A percentile compares a stretch with the other conserved stretches of the same genome.
These are phyloP conservation scores for Daucus carota DNA, from an alignment of 129 eudicot genomes.

Conservation along the genomic window DNA sequence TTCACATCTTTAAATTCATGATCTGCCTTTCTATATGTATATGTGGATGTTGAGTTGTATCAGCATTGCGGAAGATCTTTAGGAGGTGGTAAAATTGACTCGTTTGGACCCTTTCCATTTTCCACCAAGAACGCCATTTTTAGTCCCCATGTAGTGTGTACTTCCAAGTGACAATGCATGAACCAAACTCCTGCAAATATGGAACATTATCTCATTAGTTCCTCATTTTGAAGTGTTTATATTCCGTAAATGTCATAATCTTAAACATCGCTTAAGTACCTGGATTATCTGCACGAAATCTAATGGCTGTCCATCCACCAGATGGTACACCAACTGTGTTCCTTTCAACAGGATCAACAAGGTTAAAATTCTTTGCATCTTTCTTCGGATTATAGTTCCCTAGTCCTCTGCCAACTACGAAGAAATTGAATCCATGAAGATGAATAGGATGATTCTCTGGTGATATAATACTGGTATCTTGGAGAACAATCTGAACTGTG, in stretches of 20 bases:
- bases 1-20: not conserved
- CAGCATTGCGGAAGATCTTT: slow-evolving; percentile 73
- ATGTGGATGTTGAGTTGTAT: not conserved
- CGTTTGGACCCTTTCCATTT: slow-evolving; percentile 71
- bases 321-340: slow-evolving; percentile 77
- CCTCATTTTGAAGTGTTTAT: not conserved
- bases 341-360: slow-evolving; percentile 85
- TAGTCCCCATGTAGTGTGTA: slow-evolving; percentile 83
- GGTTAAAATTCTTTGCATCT: slow-evolving; percentile 56
- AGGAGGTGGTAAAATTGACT: slow-evolving; percentile 73
- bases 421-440: slow-evolving; percentile 77
- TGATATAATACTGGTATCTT: slow-evolving; percentile 62
- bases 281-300: slow-evolving; percentile 83
- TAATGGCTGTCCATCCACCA: slow-evolving; percentile 81
- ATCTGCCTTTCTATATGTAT: not conserved
- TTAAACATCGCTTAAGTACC: slow-evolving; percentile 24
- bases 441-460: slow-evolving; percentile 77
- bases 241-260: not conserved
- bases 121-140: slow-evolving; percentile 86
- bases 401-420: slow-evolving; percentile 60
- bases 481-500: slow-evolving; percentile 60
- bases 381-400: slow-evolving; percentile 59
- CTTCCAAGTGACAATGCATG: slow-evolving; percentile 83
- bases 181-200: slow-evolving; percentile 66
- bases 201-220: not conserved